Conservation (phyloP, 2,329 filamentous ascomycete species). For the Fusarium incarnatum region DNA sequence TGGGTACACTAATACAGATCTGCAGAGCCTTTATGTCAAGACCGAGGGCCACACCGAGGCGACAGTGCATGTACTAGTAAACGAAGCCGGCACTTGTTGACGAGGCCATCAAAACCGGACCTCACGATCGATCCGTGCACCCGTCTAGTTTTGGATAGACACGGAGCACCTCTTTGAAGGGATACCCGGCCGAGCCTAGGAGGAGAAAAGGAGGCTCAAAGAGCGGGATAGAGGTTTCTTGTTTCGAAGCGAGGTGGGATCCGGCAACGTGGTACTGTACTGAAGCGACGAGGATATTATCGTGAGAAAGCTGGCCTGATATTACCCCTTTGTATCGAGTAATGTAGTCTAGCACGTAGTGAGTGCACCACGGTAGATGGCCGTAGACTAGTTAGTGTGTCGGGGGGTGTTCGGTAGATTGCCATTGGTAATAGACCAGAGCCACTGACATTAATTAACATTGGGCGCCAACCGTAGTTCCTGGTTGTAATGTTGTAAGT, state of each 20-base stretch:
- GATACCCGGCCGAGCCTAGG: conserved; percentile 31
- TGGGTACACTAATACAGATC: neutral
- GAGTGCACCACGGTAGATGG: conserved; percentile 23
- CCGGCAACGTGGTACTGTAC: conserved; percentile 1
- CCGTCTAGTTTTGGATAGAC: conserved; percentile 27
- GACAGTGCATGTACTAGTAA: conserved; percentile 12
- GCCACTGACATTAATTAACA: neutral
- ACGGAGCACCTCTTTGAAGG: conserved; percentile 30
- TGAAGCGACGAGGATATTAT: neutral
- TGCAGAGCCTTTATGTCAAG: conserved; percentile 19
- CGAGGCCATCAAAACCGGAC: conserved; percentile 24
- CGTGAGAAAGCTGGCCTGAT: conserved; percentile 8
- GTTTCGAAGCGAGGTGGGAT: conserved; percentile 30
- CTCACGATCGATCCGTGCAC: conserved; percentile 35
- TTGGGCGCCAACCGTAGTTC: conserved; percentile 14
- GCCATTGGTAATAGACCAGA: conserved; percentile 11
- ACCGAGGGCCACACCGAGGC: conserved; percentile 14
- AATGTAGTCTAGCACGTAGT: conserved; percentile 16
- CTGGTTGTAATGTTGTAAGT: neutral
- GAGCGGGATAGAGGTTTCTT: conserved; percentile 25
- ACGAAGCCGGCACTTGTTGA: conserved; percentile 38
- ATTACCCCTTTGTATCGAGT: conserved; percentile 35
- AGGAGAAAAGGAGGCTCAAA: conserved; percentile 35
- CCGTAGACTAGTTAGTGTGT: conserved; percentile 9
- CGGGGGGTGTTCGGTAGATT: conserved; percentile 23